Conservation (phyloP, 164 flowering plant genomes). For the Vitis amurensis region DNA sequence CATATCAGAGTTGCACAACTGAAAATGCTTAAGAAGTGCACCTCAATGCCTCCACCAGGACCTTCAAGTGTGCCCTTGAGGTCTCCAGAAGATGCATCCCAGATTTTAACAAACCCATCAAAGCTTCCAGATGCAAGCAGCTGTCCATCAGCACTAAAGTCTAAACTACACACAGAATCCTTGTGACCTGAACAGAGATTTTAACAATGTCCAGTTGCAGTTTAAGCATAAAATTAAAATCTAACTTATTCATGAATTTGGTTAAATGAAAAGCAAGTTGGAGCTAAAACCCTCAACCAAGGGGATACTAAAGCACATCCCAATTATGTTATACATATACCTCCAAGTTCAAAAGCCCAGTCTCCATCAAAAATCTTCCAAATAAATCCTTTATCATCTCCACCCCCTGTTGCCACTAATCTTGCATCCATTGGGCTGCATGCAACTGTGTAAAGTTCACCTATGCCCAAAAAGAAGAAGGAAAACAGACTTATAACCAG, state of each 20-base stretch:
- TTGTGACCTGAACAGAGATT: conserved; percentile 58
- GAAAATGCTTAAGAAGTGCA: conserved; percentile 17
- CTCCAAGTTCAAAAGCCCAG: conserved; percentile 71
- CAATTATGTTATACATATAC: conserved; percentile 22
- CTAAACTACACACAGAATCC: conserved; percentile 70
- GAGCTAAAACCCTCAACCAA: background rate
- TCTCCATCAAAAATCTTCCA: conserved; percentile 87
- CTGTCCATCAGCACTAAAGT: conserved; percentile 84
- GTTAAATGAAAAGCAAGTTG: background rate
- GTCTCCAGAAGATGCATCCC: conserved; percentile 61
- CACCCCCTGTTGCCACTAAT: conserved; percentile 91
- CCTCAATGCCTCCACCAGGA: conserved; percentile 88
- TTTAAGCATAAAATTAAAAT: background rate
- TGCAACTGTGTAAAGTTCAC: conserved; percentile 77
- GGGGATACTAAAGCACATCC: background rate
- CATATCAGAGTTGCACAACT: background rate
- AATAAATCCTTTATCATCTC: conserved; percentile 88
- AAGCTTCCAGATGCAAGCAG: conserved; percentile 87
- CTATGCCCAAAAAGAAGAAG: conserved; percentile 29
- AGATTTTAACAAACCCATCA: conserved; percentile 73
- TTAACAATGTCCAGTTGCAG: background rate
- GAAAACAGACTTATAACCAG: background rate
- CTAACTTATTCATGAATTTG: background rate
- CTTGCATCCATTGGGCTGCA: conserved; percentile 81
- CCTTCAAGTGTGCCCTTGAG: conserved; percentile 75